phyloP scores from a whole-genome alignment of 768 basidiomycete genomes.

The Russula griseocarnosa region DNA sequence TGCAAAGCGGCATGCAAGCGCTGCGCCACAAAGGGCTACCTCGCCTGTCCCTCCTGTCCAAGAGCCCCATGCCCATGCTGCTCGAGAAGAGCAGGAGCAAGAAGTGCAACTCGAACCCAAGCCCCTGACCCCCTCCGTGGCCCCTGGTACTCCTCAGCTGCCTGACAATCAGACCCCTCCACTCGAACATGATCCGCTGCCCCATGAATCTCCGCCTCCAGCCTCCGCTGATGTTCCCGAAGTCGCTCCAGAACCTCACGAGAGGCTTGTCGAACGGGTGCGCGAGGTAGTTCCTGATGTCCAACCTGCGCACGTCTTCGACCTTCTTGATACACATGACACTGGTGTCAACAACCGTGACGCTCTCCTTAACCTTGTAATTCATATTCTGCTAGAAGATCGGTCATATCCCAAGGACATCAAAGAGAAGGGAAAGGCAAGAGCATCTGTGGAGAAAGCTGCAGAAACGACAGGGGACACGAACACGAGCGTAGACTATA shows the following conservation, averaged over 20 bases:
- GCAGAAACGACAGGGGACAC: conserved; percentile 29
- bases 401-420: conserved; percentile 54
- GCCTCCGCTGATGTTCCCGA: background rate
- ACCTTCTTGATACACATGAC: conserved; percentile 46
- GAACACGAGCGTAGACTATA: conserved; percentile 51
- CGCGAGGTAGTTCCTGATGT: conserved; percentile 73
- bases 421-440: conserved; percentile 42
- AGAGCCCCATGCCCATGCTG: background rate
- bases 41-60: conserved; percentile 2
- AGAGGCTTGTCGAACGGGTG: conserved; percentile 45
- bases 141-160: background rate
- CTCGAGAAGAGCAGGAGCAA: background rate
- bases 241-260: conserved; percentile 19
- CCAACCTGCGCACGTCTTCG: conserved; percentile 48
- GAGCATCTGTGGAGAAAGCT: conserved; percentile 32
- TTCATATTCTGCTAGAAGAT: conserved; percentile 62
- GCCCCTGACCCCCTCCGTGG: background rate
- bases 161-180: background rate
- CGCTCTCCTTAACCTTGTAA: conserved; percentile 47
- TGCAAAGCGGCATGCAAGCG: background rate
- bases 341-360: conserved; percentile 33
- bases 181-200: background rate
- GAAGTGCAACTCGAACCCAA: background rate
- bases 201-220: background rate
- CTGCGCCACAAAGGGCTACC: background rate